A percentile compares a stretch with the other conserved stretches of the same genome.
Conservation (phyloP, 2,329 filamentous ascomycete genomes). For the Chrysosporium keratinophilum region DNA sequence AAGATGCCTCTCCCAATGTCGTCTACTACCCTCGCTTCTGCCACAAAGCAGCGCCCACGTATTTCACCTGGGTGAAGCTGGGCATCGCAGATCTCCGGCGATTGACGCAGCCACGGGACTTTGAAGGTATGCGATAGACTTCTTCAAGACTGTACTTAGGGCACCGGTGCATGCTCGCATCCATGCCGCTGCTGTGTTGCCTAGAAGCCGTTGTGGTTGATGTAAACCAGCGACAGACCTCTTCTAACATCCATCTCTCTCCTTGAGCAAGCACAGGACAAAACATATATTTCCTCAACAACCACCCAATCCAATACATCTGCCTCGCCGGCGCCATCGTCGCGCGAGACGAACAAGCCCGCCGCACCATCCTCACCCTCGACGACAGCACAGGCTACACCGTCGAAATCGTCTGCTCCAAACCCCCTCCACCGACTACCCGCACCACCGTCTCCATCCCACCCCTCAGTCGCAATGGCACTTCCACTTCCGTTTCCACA, state of each 20-base stretch:
- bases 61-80: constrained; percentile 53
- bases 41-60: constrained; percentile 51
- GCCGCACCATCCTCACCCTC: constrained; percentile 44
- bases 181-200: background rate
- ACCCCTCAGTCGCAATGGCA: background rate
- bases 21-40: constrained; percentile 50
- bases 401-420: constrained; percentile 45
- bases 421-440: constrained; percentile 27
- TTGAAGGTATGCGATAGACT: constrained; percentile 35
- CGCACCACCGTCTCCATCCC: too few species aligned
- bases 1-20: background rate
- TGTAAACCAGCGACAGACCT: too few species aligned
- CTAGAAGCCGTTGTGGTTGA: too few species aligned
- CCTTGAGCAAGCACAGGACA: constrained; percentile 34
- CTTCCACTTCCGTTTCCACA: background rate
- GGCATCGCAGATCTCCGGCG: constrained; percentile 46
- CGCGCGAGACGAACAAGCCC: constrained; percentile 46
- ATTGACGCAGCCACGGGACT: constrained; percentile 40
- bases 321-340: constrained; percentile 62
- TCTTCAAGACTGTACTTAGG: background rate
- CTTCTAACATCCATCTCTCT: too few species aligned
- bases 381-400: constrained; percentile 53
- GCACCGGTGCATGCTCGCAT: background rate
- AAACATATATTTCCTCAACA: constrained; percentile 54
- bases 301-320: constrained; percentile 68